These are phyloP conservation scores for Scheffersomyces cryptocercus DNA, from an alignment of 1,139 yeast species.

Conservation along the genomic window DNA sequence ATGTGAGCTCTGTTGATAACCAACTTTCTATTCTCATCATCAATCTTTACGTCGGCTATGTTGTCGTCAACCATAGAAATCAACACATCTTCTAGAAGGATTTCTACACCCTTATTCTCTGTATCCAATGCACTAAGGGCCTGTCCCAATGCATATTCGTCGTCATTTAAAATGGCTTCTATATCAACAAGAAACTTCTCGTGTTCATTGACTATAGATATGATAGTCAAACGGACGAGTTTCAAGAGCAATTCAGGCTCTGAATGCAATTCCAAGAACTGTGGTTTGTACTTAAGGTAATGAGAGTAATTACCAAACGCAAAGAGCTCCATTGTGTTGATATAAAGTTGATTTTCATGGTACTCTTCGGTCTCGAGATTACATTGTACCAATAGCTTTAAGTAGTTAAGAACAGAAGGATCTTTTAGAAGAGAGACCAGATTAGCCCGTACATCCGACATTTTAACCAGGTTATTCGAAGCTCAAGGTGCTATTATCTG, in stretches of 20 bases:
- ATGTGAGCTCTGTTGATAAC: conserved; percentile 17
- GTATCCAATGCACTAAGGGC: conserved; percentile 11
- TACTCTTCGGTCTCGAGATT: not conserved
- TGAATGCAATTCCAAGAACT: conserved; percentile 15
- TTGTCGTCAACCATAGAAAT: conserved; percentile 27
- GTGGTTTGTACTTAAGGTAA: conserved; percentile 20
- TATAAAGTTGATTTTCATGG: conserved; percentile 4
- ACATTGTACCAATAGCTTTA: too few relatives aligned
- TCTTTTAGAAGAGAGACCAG: too few relatives aligned
- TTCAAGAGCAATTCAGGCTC: conserved; percentile 17
- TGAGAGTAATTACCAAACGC: conserved; percentile 36
- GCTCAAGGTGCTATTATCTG: too few relatives aligned
- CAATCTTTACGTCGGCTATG: conserved; percentile 27
- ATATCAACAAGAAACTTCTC: conserved; percentile 22
- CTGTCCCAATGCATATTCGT: conserved; percentile 20
- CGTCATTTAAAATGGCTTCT: conserved; percentile 13
- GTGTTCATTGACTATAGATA: conserved; percentile 24
- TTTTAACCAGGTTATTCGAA: too few relatives aligned
- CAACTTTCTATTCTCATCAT: conserved; percentile 23
- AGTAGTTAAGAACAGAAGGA: too few relatives aligned
- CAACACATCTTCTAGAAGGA: conserved; percentile 19
- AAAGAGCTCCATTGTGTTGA: conserved; percentile 35
- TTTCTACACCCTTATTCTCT: conserved; percentile 3
- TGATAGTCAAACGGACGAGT: conserved; percentile 29
- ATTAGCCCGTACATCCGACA: too few relatives aligned